These are phyloP conservation scores for Phyllosticta citriasiana DNA, from an alignment of 2,329 filamentous ascomycete species.

Conservation along the genomic window DNA sequence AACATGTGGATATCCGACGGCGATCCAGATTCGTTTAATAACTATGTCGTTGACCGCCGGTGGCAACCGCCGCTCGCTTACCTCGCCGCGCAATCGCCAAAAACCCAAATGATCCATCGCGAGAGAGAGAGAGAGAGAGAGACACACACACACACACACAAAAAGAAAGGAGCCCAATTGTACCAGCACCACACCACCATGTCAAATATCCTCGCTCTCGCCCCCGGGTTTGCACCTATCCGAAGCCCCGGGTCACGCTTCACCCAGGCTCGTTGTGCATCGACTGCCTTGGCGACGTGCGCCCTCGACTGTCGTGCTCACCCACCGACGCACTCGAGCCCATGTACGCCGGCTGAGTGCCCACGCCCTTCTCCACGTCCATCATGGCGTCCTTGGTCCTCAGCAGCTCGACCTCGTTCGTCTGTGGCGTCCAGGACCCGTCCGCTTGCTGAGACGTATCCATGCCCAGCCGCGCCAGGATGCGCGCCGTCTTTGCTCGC, in stretches of 20 bases:
- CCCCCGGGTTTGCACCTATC: background rate
- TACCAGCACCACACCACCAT: background rate
- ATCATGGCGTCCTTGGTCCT: background rate
- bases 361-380: constrained; percentile 5
- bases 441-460: background rate
- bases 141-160: too few relatives aligned
- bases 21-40: background rate
- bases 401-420: background rate
- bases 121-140: background rate
- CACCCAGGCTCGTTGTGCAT: constrained; percentile 1
- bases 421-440: background rate
- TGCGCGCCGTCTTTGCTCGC: constrained; percentile 7
- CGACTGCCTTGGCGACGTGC: constrained; percentile 1
- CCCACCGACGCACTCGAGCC: constrained; percentile 4
- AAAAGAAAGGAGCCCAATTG: background rate
- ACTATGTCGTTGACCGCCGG: too few relatives aligned
- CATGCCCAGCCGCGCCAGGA: constrained; percentile 4
- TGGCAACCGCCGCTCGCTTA: background rate
- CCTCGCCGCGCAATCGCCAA: background rate
- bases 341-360: background rate
- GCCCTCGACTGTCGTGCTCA: background rate
- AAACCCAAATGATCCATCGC: background rate
- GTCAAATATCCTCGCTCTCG: background rate
- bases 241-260: background rate
- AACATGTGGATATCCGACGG: background rate